Base-by-base conservation (phyloP, 2,329 filamentous ascomycete genomes). In the Exophiala xenobiotica region DNA sequence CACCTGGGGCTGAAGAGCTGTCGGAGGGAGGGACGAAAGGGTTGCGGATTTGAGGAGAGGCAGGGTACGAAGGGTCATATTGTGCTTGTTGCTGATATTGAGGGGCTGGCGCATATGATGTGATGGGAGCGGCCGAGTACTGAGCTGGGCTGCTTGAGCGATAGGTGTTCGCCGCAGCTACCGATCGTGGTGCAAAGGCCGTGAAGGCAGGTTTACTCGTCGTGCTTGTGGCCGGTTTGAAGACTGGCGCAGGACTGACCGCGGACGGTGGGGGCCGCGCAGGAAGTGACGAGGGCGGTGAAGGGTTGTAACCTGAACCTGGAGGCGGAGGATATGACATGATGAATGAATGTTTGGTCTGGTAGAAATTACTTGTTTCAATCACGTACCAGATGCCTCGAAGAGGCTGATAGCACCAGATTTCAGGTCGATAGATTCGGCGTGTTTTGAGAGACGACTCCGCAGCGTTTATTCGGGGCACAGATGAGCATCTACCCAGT, bases 281-380 rank as follows among this genome's bases (percentile, higher is more conserved):
- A 60, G 89, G 89, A 31, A 95, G 85, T 62, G 86, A 88, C 65
- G 68, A 80, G 74, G 63, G 74, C 33, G 71, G 68, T 63, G 65
- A 56, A 63, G 61, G 70, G 58, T 68, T 72, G 57, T 81, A 74
- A 79, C 87, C 87, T 89, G 88, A 74, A 79, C 87, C 87, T 89
- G 88, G 86, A 86, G 87, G 86, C 68, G 85, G 86, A 73, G 87
- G 86, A 80, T 89, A 89, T 74, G 87, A 86, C 88, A 92, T 92
- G 75, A 76, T 78, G 75, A 77, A 75, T 64, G 70, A 77, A 75
- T 64, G 70, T 68, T 61, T 64, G 67, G 64, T 66, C 71, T 66
- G 66, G 44, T 9, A 60, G 26, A 20, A 31, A 41, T 51, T 48
- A 47, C 50, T 54, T 56, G 46, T 56, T 35, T 44, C 40, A 38